Conservation (phyloP, 441 rosid genomes). For the Syzygium syzygioides region DNA sequence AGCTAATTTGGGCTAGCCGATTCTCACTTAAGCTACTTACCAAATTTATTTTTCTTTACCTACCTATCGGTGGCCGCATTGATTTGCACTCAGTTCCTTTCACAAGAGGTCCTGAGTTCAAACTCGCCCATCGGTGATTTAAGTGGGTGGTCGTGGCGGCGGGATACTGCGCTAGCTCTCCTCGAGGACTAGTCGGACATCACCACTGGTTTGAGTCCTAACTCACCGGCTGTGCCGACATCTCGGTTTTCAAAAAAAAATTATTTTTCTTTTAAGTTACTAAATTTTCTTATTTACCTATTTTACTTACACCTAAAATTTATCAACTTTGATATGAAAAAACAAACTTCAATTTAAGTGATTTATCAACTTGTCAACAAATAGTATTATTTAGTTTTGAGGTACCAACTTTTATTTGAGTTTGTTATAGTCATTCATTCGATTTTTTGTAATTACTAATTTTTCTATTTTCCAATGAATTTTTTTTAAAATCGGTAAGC, state of each 20-base stretch:
- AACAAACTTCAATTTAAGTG: not conserved
- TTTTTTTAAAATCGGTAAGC: not conserved
- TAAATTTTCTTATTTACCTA: not conserved
- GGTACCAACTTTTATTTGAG: not conserved
- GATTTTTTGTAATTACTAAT: not conserved
- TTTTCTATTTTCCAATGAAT: not conserved
- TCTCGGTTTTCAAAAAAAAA: too few species aligned
- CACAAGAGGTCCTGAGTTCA: too few species aligned
- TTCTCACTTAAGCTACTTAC: not conserved
- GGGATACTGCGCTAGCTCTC: too few species aligned
- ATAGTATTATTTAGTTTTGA: not conserved
- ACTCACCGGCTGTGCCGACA: too few species aligned
- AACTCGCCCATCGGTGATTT: too few species aligned
- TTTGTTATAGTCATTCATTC: not conserved
- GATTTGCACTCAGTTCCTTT: too few species aligned
- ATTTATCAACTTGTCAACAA: not conserved
- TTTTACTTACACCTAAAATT: not conserved
- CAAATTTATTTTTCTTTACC: not conserved
- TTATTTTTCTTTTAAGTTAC: not conserved
- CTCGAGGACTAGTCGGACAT: too few species aligned
- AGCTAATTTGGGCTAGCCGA: not conserved
- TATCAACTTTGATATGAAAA: not conserved
- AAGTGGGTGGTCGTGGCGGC: too few species aligned
- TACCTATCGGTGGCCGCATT: too few species aligned
- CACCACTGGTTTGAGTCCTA: too few species aligned